Evolutionary conservation across 257 asterid species (phyloP).

Genomic region (Pogostemon cablin): DNA sequence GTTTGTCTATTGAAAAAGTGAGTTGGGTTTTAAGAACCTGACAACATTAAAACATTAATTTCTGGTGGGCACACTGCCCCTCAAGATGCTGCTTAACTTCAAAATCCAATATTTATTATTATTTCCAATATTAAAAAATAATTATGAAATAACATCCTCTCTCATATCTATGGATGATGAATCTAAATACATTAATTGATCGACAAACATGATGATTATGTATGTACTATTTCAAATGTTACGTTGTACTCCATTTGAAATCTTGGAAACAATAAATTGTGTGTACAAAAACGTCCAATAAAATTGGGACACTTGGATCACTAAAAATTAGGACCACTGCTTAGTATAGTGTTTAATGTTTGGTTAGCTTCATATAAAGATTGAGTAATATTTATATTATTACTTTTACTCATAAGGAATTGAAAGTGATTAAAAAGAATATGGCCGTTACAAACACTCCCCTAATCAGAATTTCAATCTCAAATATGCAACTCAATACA

Average conservation of each 20-base stretch:
- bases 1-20: slow-evolving; percentile 16
- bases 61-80: slow-evolving; percentile 36
- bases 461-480: slow-evolving; percentile 9
- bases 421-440: neutral
- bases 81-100: slow-evolving; percentile 28
- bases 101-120: neutral
- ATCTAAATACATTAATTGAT: too few relatives aligned
- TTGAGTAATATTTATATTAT: neutral
- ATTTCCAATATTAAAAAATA: too few relatives aligned
- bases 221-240: too few relatives aligned
- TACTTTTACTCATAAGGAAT: neutral
- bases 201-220: too few relatives aligned
- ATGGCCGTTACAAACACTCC: slow-evolving; percentile 29
- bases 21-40: slow-evolving; percentile 14
- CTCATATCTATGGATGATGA: too few relatives aligned
- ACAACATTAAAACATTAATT: slow-evolving; percentile 23
- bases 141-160: too few relatives aligned
- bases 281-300: neutral
- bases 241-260: too few relatives aligned
- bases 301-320: neutral
- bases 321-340: neutral
- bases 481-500: neutral
- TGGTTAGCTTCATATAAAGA: neutral
- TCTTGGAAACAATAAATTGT: neutral
- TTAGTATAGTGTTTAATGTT: neutral